These are phyloP conservation scores for Neurospora hispaniola DNA, from an alignment of 495 filamentous ascomycete genomes.

Conservation along the genomic window DNA sequence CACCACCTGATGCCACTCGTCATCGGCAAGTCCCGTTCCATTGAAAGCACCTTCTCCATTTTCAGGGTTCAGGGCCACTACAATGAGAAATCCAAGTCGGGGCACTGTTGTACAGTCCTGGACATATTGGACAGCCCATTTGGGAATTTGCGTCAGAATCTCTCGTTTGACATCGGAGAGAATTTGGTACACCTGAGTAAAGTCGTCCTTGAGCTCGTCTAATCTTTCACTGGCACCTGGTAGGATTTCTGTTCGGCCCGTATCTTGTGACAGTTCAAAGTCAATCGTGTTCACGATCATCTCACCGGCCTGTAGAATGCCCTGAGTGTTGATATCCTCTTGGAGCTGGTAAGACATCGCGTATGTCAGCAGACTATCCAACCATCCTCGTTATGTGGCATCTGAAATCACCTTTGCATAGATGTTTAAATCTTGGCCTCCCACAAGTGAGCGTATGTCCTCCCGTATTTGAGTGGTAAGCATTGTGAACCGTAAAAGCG, in stretches of 20 bases:
- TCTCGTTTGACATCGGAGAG: conserved; percentile 55
- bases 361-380: not conserved
- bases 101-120: conserved; percentile 74
- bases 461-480: conserved; percentile 61
- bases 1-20: conserved; percentile 72
- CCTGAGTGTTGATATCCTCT: conserved; percentile 34
- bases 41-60: conserved; percentile 55
- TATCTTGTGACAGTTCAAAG: conserved; percentile 66
- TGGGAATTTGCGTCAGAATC: conserved; percentile 53
- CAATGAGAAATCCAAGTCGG: conserved; percentile 82
- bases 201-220: conserved; percentile 66
- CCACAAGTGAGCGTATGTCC: conserved; percentile 48
- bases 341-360: conserved; percentile 19
- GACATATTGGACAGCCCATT: conserved; percentile 39
- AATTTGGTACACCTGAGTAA: conserved; percentile 64
- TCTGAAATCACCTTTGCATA: conserved; percentile 40
- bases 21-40: conserved; percentile 43
- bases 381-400: not conserved
- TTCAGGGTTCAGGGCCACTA: conserved; percentile 52
- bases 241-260: conserved; percentile 62
- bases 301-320: conserved; percentile 55
- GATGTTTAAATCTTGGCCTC: conserved; percentile 45
- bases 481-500: conserved; percentile 38
- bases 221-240: conserved; percentile 64
- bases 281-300: conserved; percentile 70